Evolutionary conservation across 176 grass and related monocot species (phyloP).

Genomic region (Juncus effusus): DNA sequence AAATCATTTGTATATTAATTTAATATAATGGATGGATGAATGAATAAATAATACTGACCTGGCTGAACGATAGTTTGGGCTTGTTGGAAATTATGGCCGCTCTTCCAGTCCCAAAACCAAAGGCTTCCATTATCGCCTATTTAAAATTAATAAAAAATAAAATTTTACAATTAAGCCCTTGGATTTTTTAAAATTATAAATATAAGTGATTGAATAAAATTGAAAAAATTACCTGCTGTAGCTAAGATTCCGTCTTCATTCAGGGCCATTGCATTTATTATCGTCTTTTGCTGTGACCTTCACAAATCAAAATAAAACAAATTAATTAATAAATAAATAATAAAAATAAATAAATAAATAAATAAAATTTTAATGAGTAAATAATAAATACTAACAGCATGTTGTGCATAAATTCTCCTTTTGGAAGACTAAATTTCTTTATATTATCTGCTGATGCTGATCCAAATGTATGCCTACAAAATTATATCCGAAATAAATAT

Average conservation of each 20-base stretch:
- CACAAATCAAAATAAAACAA: neutral
- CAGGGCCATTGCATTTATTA: constrained; percentile 95
- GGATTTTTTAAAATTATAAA: too few species aligned
- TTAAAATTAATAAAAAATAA: constrained; percentile 4
- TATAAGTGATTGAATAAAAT: neutral
- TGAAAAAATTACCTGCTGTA: constrained; percentile 62
- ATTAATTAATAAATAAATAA: constrained; percentile 1
- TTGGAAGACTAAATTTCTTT: constrained; percentile 91
- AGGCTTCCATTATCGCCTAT: constrained; percentile 98
- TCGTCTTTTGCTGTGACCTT: constrained; percentile 98
- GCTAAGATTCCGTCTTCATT: constrained; percentile 94
- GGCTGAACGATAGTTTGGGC: constrained; percentile 93
- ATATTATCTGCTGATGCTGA: constrained; percentile 97
- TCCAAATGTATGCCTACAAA: constrained; percentile 71
- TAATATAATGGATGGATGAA: too few species aligned
- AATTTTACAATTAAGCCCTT: too few species aligned
- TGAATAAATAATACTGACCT: constrained; percentile 37
- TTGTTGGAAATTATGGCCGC: constrained; percentile 97
- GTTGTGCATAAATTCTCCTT: constrained; percentile 94
- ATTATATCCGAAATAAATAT: constrained; percentile 17
- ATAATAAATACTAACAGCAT: constrained; percentile 72
- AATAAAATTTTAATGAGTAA: constrained; percentile 1
- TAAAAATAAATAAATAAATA: constrained; percentile 2
- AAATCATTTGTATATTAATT: too few species aligned
- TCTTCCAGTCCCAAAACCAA: constrained; percentile 99